These are phyloP conservation scores for Ceratobasidium sp. DNA, from an alignment of 1,284 basidiomycete genomes.

Conservation along the genomic window DNA sequence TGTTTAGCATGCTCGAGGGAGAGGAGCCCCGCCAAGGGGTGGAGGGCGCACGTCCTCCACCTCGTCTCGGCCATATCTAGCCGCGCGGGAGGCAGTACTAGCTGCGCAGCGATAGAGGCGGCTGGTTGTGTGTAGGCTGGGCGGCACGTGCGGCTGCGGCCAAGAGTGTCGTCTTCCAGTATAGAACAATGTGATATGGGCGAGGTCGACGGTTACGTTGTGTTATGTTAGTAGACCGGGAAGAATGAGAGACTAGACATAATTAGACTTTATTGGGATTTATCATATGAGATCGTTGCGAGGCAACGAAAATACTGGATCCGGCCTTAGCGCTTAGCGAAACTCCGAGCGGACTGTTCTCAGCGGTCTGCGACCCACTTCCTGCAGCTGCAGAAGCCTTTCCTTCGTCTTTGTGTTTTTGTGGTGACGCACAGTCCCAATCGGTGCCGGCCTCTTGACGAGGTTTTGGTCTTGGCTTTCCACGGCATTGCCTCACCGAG, in stretches of 20 bases:
- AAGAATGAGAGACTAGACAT: neutral
- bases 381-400: neutral
- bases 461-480: constrained; percentile 40
- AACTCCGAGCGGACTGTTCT: constrained; percentile 5
- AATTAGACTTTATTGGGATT: neutral
- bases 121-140: no score
- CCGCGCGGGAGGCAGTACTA: neutral
- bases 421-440: neutral
- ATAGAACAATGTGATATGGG: constrained; percentile 15
- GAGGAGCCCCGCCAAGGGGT: no score
- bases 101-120: no score
- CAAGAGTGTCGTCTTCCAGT: constrained; percentile 18
- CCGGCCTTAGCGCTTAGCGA: constrained; percentile 13
- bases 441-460: constrained; percentile 34
- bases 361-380: neutral
- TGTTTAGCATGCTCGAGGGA: no score
- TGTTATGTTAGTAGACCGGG: neutral
- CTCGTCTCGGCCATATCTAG: neutral
- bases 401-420: constrained; percentile 6
- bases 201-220: constrained; percentile 23
- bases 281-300: constrained; percentile 39
- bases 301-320: neutral
- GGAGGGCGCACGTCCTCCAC: no score
- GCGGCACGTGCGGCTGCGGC: constrained; percentile 25
- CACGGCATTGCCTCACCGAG: constrained; percentile 43